phyloP scores from a whole-genome alignment of 805 yeast genomes.

The Ogataea chonburiensis region DNA sequence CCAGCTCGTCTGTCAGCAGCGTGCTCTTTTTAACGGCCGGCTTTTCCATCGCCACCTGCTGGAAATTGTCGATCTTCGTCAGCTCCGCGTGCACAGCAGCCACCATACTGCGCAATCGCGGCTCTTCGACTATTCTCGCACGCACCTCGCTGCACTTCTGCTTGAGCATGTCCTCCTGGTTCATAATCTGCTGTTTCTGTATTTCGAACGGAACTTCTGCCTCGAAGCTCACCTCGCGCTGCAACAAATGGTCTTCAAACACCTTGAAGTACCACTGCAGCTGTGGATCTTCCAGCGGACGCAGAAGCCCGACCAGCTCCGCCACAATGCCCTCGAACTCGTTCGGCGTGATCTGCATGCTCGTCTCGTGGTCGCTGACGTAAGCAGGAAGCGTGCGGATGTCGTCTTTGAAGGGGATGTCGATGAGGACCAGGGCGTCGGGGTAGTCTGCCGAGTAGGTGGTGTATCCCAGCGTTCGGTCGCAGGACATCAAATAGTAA shows the following conservation, averaged over 20 bases:
- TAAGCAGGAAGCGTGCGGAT: constrained; percentile 59
- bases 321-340: constrained; percentile 25
- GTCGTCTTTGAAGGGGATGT: constrained; percentile 75
- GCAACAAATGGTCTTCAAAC: constrained; percentile 64
- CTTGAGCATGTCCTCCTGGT: constrained; percentile 26
- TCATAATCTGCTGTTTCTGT: constrained; percentile 19
- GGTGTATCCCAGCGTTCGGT: constrained; percentile 16
- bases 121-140: constrained; percentile 9
- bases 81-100: constrained; percentile 22
- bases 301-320: constrained; percentile 34
- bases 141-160: constrained; percentile 15
- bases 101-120: constrained; percentile 12
- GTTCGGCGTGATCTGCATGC: constrained; percentile 16
- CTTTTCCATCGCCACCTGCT: constrained; percentile 15
- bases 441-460: constrained; percentile 39
- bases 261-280: constrained; percentile 65
- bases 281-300: constrained; percentile 50
- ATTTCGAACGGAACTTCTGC: constrained; percentile 10
- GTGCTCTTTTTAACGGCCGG: constrained; percentile 15
- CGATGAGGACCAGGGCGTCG: constrained; percentile 70
- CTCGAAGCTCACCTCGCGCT: constrained; percentile 40
- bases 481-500: constrained; percentile 60
- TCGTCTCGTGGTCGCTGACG: constrained; percentile 24
- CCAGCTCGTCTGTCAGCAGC: constrained; percentile 37
- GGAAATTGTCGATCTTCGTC: constrained; percentile 25